phyloP scores from a whole-genome alignment of 257 asterid genomes.

The Solanum rostratum region DNA sequence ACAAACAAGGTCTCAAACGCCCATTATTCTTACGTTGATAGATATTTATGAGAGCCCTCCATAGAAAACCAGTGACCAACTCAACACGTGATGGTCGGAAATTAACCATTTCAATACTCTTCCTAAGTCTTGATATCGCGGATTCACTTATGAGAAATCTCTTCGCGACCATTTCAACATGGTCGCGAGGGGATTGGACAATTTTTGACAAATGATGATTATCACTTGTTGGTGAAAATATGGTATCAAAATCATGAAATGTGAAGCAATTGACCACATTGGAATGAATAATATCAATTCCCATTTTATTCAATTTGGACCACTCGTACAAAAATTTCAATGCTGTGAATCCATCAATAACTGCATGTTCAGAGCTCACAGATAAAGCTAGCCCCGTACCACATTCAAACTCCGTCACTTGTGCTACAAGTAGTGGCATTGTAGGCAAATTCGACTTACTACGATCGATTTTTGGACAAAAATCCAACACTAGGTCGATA shows the following conservation, averaged over 20 bases:
- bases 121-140: background rate
- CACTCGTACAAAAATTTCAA: background rate
- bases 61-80: background rate
- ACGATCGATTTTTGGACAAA: background rate
- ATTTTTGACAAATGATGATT: background rate
- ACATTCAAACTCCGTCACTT: background rate
- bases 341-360: background rate
- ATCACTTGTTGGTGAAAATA: background rate
- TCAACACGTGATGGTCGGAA: background rate
- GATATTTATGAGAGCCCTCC: background rate
- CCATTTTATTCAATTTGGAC: background rate
- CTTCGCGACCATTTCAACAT: background rate
- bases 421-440: background rate
- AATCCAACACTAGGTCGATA: background rate
- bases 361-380: rapidly evolving
- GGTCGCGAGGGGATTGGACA: background rate
- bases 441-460: background rate
- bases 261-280: background rate
- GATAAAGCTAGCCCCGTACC: background rate
- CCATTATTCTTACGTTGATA: background rate
- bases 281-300: background rate
- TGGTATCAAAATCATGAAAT: background rate
- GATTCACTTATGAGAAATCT: background rate
- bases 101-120: background rate
- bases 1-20: background rate